A percentile compares a stretch with the other conserved stretches of the same genome.
phyloP scores from a whole-genome alignment of 495 filamentous ascomycete species.

The Bombardia bombarda region DNA sequence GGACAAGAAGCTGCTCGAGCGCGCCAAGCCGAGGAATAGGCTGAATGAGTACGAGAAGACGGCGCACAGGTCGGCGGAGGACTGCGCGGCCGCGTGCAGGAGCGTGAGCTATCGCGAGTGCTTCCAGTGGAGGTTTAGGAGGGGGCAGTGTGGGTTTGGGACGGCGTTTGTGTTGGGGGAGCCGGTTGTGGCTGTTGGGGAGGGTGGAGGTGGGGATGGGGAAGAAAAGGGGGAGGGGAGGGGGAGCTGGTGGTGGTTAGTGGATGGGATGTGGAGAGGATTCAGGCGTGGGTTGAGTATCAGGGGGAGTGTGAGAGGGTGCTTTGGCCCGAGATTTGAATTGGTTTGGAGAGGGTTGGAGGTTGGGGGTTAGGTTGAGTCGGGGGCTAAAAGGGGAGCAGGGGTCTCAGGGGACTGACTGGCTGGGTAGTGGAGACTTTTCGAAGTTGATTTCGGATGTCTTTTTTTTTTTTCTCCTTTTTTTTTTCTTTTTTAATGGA shows the following conservation, averaged over 20 bases:
- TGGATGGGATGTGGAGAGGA: slow-evolving; percentile 32
- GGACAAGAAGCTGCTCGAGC: slow-evolving; percentile 18
- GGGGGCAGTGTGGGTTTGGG: slow-evolving; percentile 23
- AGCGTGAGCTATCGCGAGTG: slow-evolving; percentile 23
- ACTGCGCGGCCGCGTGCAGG: slow-evolving; percentile 37
- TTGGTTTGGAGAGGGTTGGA: no score
- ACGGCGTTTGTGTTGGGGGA: slow-evolving; percentile 25
- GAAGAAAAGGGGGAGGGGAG: no score
- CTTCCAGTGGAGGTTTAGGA: slow-evolving; percentile 27
- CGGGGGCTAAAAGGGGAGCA: no score
- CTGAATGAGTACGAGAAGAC: slow-evolving; percentile 27
- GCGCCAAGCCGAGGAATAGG: slow-evolving; percentile 21
- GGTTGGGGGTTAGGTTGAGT: no score
- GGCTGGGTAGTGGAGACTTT: no score
- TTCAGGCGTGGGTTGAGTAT: slow-evolving; percentile 19
- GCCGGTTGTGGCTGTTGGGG: slow-evolving; percentile 20
- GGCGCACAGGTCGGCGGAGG: slow-evolving; percentile 31
- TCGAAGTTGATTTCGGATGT: no score
- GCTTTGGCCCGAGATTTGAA: slow-evolving; percentile 29
- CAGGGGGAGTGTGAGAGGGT: slow-evolving; percentile 21
- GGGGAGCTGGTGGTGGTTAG: slow-evolving; percentile 16
- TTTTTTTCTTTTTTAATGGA: no score
- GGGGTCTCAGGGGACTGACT: no score
- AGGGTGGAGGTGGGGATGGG: no score
- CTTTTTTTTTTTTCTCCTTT: no score